phyloP scores from a whole-genome alignment of 2,329 filamentous ascomycete species.

The Drechslerella dactyloides region DNA sequence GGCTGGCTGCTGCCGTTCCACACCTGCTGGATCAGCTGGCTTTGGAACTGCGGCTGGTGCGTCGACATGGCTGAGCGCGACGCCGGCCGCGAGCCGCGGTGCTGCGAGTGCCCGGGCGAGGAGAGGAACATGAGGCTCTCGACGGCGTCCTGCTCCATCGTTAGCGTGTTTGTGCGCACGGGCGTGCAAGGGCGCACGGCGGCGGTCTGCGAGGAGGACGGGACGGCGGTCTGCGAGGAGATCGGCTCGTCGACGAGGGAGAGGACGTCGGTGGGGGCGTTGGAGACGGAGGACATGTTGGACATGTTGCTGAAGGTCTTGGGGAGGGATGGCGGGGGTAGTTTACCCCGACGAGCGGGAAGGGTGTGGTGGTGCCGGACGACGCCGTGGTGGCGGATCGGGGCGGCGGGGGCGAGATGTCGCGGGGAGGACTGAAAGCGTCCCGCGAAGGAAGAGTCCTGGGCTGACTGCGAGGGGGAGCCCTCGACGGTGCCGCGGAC shows the following conservation, averaged over 20 bases:
- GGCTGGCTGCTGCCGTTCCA: slow-evolving; percentile 65
- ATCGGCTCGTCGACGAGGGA: slow-evolving; percentile 27
- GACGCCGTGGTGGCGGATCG: slow-evolving; percentile 38
- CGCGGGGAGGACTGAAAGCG: slow-evolving; percentile 41
- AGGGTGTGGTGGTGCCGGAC: slow-evolving; percentile 30
- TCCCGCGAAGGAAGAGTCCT: slow-evolving; percentile 50
- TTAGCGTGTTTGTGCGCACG: slow-evolving; percentile 49
- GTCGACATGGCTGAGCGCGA: slow-evolving; percentile 43
- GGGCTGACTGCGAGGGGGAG: slow-evolving; percentile 44
- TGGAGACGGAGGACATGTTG: slow-evolving; percentile 33
- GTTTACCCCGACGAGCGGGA: slow-evolving; percentile 28
- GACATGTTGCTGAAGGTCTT: slow-evolving; percentile 43
- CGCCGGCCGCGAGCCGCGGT: slow-evolving; percentile 49
- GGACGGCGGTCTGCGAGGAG: slow-evolving; percentile 24
- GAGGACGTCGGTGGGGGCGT: slow-evolving; percentile 35
- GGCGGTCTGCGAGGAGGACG: slow-evolving; percentile 11
- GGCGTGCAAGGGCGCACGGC: slow-evolving; percentile 42
- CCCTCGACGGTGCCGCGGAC: slow-evolving; percentile 59
- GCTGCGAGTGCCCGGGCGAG: slow-evolving; percentile 71
- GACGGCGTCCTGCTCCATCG: slow-evolving; percentile 75
- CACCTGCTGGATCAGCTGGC: slow-evolving; percentile 45
- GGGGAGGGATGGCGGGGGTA: slow-evolving; percentile 39
- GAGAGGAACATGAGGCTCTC: slow-evolving; percentile 83
- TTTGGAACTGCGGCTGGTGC: slow-evolving; percentile 45
- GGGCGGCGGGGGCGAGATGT: slow-evolving; percentile 42